Conservation (phyloP, 345 rosid species). For the Adansonia digitata region DNA sequence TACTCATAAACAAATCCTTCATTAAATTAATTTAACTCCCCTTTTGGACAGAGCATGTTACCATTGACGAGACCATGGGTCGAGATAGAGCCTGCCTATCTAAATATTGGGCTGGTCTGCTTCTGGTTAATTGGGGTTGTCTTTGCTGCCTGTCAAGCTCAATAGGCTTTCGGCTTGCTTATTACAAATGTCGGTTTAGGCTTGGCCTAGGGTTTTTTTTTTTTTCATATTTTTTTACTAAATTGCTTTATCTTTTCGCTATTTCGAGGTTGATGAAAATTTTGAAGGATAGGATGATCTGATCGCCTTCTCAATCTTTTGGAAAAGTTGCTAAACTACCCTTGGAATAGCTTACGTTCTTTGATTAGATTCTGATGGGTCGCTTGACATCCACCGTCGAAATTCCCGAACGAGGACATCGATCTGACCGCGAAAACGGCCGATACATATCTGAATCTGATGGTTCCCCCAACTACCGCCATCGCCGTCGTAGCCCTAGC, state of each 20-base stretch:
- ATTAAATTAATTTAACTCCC: too few relatives aligned
- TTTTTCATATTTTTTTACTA: neutral
- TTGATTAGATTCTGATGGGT: neutral
- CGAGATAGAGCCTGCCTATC: neutral
- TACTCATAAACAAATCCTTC: too few relatives aligned
- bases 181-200: neutral
- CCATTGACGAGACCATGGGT: too few relatives aligned
- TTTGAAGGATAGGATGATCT: neutral
- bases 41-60: too few relatives aligned
- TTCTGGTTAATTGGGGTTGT: too few relatives aligned
- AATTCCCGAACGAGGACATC: neutral
- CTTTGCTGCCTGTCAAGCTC: neutral
- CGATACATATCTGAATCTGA: conserved; percentile 31
- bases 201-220: neutral
- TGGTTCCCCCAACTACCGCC: conserved; percentile 20
- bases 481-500: conserved; percentile 28
- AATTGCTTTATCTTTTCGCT: neutral
- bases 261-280: neutral
- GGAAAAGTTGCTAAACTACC: neutral
- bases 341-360: neutral
- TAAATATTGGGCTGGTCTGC: neutral
- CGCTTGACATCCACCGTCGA: conserved; percentile 4
- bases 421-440: conserved; percentile 15
- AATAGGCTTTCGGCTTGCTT: neutral
- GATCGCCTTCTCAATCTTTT: neutral